A percentile compares a stretch with the other conserved stretches of the same genome.
These are phyloP conservation scores for Kodamaea leandrae DNA, from an alignment of 805 yeast genomes.

Conservation along the genomic window DNA sequence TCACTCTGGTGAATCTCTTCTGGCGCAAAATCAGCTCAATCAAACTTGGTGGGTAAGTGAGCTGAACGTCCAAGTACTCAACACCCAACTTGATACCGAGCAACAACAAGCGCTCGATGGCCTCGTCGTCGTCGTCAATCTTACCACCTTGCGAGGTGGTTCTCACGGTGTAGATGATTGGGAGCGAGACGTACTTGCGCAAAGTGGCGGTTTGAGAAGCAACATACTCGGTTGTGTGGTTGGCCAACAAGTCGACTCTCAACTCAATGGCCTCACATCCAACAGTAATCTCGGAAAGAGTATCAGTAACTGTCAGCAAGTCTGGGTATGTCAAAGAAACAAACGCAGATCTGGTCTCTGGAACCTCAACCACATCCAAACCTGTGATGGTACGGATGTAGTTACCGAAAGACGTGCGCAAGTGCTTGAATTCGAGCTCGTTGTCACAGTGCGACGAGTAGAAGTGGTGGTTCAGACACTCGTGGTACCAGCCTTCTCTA, in stretches of 20 bases:
- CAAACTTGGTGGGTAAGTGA: constrained; percentile 60
- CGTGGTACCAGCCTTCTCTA: constrained; percentile 75
- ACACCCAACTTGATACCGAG: constrained; percentile 77
- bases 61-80: constrained; percentile 77
- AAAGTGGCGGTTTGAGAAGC: constrained; percentile 70
- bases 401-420: constrained; percentile 57
- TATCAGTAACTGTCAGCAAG: constrained; percentile 42
- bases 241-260: constrained; percentile 67
- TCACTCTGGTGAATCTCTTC: constrained; percentile 63
- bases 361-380: constrained; percentile 33
- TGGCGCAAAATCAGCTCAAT: constrained; percentile 49
- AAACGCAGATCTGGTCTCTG: constrained; percentile 57
- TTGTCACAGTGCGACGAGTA: constrained; percentile 70
- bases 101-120: constrained; percentile 49
- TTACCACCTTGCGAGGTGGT: constrained; percentile 79
- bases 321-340: constrained; percentile 72
- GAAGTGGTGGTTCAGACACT: constrained; percentile 75
- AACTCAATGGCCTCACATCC: constrained; percentile 85
- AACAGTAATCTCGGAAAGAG: constrained; percentile 51
- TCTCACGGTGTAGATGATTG: constrained; percentile 79
- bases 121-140: constrained; percentile 56
- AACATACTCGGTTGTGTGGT: constrained; percentile 53
- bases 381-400: constrained; percentile 68
- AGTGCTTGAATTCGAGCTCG: constrained; percentile 50
- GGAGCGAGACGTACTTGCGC: constrained; percentile 62